A percentile compares a stretch with the other conserved stretches of the same genome.
phyloP scores from a whole-genome alignment of 176 grass and related monocot species.

The Eleusine coracana region DNA sequence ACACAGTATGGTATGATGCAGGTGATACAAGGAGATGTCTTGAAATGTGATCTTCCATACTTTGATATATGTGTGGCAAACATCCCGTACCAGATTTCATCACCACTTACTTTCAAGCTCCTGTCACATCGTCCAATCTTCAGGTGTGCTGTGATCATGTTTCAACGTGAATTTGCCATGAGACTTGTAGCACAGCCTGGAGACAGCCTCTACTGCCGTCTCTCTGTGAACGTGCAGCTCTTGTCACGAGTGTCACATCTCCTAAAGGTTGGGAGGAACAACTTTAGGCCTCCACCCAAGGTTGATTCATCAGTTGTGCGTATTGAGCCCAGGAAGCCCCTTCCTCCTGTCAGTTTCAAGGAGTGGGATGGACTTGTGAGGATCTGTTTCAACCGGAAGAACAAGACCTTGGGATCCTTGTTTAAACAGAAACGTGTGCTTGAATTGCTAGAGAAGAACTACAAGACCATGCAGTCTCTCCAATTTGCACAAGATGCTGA shows the following conservation, averaged over 20 bases:
- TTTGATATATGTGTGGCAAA: slow-evolving; percentile 97
- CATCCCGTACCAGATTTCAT: slow-evolving; percentile 95
- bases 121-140: slow-evolving; percentile 84
- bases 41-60: slow-evolving; percentile 93
- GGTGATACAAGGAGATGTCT: slow-evolving; percentile 95
- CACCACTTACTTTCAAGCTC: slow-evolving; percentile 88
- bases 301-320: slow-evolving; percentile 94
- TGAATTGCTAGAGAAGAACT: slow-evolving; percentile 91
- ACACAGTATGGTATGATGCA: slow-evolving; percentile 33
- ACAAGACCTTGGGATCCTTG: slow-evolving; percentile 81
- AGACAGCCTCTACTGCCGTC: slow-evolving; percentile 85
- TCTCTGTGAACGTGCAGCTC: slow-evolving; percentile 91
- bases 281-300: slow-evolving; percentile 90
- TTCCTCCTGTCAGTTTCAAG: slow-evolving; percentile 87
- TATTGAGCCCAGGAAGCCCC: slow-evolving; percentile 82
- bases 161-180: slow-evolving; percentile 92
- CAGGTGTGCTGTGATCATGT: slow-evolving; percentile 97
- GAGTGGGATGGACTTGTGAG: slow-evolving; percentile 90
- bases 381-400: slow-evolving; percentile 82
- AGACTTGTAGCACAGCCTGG: slow-evolving; percentile 86
- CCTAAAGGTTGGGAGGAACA: slow-evolving; percentile 85
- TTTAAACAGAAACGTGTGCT: slow-evolving; percentile 84
- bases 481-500: slow-evolving; percentile 50
- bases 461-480: slow-evolving; percentile 88
- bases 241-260: slow-evolving; percentile 87